phyloP scores from a whole-genome alignment of 768 basidiomycete species.

The Auricularia heimuer region DNA sequence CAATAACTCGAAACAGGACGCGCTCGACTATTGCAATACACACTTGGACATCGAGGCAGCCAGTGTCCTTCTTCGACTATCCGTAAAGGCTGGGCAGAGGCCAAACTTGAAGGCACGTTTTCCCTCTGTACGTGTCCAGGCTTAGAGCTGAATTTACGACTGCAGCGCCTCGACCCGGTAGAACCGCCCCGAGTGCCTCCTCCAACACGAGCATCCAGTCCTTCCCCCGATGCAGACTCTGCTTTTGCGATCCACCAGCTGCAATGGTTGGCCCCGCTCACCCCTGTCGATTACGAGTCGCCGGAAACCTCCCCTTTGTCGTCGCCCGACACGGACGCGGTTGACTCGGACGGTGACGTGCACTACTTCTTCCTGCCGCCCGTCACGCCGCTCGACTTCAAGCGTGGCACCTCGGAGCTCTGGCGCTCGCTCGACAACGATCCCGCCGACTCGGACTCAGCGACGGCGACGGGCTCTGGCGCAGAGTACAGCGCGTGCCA shows the following conservation, averaged over 20 bases:
- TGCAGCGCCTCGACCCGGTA: too few relatives aligned
- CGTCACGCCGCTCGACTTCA: constrained; percentile 33
- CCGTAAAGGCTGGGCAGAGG: too few relatives aligned
- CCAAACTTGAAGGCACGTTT: too few relatives aligned
- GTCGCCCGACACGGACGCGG: constrained; percentile 42
- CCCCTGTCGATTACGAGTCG: neutral
- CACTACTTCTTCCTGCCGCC: constrained; percentile 80
- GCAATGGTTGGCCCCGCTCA: neutral
- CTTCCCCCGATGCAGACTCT: neutral
- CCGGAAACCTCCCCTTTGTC: neutral
- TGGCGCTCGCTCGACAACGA: neutral
- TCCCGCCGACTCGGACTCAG: neutral
- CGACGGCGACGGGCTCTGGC: too few relatives aligned
- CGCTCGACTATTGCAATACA: too few relatives aligned
- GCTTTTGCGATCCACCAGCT: neutral
- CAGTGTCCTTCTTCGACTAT: too few relatives aligned
- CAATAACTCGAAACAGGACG: too few relatives aligned
- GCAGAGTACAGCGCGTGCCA: too few relatives aligned
- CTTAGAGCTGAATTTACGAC: too few relatives aligned
- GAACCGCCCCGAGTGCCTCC: neutral
- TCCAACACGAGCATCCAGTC: neutral
- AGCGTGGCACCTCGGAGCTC: neutral
- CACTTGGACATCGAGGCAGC: too few relatives aligned
- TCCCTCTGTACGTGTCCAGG: too few relatives aligned
- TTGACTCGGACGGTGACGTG: constrained; percentile 83